Percentiles rank a stretch among this genome's conserved stretches.
phyloP scores from a whole-genome alignment of 768 basidiomycete genomes.

The Auricularia sp. region DNA sequence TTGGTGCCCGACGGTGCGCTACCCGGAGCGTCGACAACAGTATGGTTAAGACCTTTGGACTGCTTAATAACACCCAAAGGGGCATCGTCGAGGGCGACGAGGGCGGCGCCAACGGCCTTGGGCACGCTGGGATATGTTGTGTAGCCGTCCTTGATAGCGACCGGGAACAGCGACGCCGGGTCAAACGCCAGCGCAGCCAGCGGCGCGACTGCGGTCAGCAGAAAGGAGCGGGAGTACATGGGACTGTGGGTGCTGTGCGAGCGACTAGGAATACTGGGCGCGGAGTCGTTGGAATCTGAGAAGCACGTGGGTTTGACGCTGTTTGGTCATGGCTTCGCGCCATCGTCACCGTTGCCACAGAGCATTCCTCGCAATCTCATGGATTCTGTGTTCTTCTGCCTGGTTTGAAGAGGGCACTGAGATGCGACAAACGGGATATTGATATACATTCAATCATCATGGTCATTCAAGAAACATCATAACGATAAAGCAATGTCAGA shows the following conservation, averaged over 20 bases:
- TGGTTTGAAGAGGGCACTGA: too few relatives aligned
- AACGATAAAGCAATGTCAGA: too few relatives aligned
- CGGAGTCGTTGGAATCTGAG: too few relatives aligned
- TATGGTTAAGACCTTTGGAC: constrained; percentile 28
- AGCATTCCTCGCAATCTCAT: too few relatives aligned
- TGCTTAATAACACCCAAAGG: constrained; percentile 34
- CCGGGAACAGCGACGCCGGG: constrained; percentile 34
- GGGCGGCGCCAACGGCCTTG: constrained; percentile 8
- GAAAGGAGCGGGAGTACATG: background rate
- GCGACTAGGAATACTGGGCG: background rate
- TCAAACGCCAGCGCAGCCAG: constrained; percentile 7
- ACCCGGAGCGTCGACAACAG: constrained; percentile 37
- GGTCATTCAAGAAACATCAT: too few relatives aligned
- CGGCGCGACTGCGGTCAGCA: background rate
- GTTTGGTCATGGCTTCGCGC: too few relatives aligned
- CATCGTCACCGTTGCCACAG: too few relatives aligned
- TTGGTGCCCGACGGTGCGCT: constrained; percentile 24
- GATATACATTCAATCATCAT: too few relatives aligned
- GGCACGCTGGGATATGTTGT: constrained; percentile 30
- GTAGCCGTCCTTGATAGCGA: constrained; percentile 28
- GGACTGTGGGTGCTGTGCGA: background rate
- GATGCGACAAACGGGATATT: too few relatives aligned
- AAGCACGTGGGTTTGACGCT: too few relatives aligned
- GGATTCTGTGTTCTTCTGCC: too few relatives aligned
- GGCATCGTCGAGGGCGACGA: constrained; percentile 33